Conservation (phyloP, 805 yeast genomes). For the Starmerella bacillaris region DNA sequence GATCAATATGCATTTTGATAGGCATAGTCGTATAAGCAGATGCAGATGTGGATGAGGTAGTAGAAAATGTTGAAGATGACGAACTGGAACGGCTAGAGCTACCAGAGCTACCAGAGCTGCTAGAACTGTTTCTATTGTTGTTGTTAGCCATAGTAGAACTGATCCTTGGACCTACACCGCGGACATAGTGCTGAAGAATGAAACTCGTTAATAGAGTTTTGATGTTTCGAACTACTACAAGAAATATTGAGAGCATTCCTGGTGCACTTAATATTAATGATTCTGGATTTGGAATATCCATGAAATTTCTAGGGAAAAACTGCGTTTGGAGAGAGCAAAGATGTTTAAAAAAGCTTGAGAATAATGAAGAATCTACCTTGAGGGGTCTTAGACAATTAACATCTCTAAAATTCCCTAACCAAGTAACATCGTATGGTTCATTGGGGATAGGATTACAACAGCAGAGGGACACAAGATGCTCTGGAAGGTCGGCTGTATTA, state of each 20-base stretch:
- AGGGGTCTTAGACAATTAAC: background rate
- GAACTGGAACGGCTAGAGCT: no score
- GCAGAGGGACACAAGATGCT: background rate
- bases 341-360: constrained; percentile 28
- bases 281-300: background rate
- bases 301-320: constrained; percentile 11
- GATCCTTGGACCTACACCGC: background rate
- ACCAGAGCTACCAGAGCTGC: no score
- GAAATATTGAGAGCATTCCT: constrained; percentile 20
- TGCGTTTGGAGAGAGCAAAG: constrained; percentile 22
- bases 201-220: background rate
- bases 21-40: constrained; percentile 1
- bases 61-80: background rate
- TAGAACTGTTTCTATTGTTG: no score
- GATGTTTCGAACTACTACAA: constrained; percentile 12
- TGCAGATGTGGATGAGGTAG: background rate
- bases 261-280: constrained; percentile 16
- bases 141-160: no score
- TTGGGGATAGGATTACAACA: background rate
- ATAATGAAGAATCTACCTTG: constrained; percentile 24
- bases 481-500: background rate
- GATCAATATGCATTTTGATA: constrained; percentile 13
- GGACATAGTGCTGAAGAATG: background rate
- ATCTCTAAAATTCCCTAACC: background rate
- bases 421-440: background rate